A percentile compares a stretch with the other conserved stretches of the same genome.
Evolutionary conservation across 2,329 filamentous ascomycete genomes (phyloP).

Genomic region (Trichoderma polysporum): DNA sequence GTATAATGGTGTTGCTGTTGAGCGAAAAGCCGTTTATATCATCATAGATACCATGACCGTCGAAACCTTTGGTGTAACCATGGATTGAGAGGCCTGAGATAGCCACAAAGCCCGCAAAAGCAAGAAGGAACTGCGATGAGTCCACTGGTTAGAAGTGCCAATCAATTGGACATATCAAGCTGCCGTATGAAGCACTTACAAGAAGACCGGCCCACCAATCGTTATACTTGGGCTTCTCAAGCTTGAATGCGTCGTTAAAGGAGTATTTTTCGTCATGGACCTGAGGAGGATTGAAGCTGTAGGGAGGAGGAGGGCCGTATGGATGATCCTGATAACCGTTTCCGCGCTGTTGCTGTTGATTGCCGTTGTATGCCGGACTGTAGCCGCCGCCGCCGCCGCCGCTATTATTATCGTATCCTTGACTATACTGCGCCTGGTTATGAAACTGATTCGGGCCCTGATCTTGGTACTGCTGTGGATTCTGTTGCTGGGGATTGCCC

Average conservation of each 20-base stretch:
- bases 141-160: background rate
- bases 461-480: slow-evolving; percentile 22
- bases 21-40: slow-evolving; percentile 64
- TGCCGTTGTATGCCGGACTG: slow-evolving; percentile 17
- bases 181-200: slow-evolving; percentile 42
- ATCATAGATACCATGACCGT: slow-evolving; percentile 73
- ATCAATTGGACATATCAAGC: background rate
- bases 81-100: slow-evolving; percentile 74
- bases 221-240: slow-evolving; percentile 83
- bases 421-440: slow-evolving; percentile 18
- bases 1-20: slow-evolving; percentile 79
- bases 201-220: slow-evolving; percentile 86
- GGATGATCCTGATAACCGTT: slow-evolving; percentile 16
- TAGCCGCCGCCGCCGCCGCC: background rate
- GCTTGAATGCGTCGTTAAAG: slow-evolving; percentile 80
- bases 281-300: slow-evolving; percentile 40
- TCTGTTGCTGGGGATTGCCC: slow-evolving; percentile 21
- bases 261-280: slow-evolving; percentile 48
- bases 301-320: slow-evolving; percentile 33
- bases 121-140: slow-evolving; percentile 61
- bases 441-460: slow-evolving; percentile 28
- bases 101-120: slow-evolving; percentile 71
- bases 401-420: slow-evolving; percentile 11
- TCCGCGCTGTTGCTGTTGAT: background rate
- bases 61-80: slow-evolving; percentile 65